phyloP scores from a whole-genome alignment of 768 basidiomycete genomes.

The Boletales sp. region DNA sequence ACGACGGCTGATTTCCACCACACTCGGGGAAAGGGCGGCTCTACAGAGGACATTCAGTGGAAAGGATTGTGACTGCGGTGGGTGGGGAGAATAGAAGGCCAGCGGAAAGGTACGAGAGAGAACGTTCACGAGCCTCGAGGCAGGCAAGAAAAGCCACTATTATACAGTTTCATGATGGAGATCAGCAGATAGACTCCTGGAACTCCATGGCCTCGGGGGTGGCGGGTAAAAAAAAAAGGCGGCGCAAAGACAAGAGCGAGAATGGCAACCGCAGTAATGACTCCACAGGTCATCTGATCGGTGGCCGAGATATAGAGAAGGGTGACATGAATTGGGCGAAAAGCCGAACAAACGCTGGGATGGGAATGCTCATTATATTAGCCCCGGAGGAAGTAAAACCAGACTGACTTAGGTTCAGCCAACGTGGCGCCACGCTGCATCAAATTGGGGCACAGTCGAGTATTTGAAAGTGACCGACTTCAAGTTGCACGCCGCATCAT shows the following conservation, averaged over 20 bases:
- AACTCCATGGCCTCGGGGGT: slow-evolving; percentile 1
- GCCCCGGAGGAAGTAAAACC: slow-evolving; percentile 10
- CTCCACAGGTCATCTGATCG: not conserved
- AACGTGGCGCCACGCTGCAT: slow-evolving; percentile 11
- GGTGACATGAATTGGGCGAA: slow-evolving; percentile 8
- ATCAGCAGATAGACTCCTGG: slow-evolving; percentile 13
- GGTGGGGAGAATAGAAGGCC: slow-evolving; percentile 2
- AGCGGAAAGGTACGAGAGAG: slow-evolving; percentile 15
- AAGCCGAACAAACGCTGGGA: not conserved
- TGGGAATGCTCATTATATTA: not conserved
- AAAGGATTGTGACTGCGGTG: not conserved
- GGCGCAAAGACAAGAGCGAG: not conserved
- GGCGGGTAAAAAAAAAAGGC: not conserved
- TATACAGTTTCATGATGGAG: slow-evolving; percentile 4
- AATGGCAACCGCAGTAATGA: too few species aligned
- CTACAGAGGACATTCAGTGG: slow-evolving; percentile 6
- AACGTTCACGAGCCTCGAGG: slow-evolving; percentile 15
- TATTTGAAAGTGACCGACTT: slow-evolving; percentile 8
- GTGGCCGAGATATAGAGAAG: not conserved
- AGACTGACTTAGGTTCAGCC: not conserved
- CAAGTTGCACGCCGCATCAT: slow-evolving; percentile 7
- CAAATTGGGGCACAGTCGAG: slow-evolving; percentile 10
- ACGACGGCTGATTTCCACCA: slow-evolving; percentile 62
- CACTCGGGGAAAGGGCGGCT: slow-evolving; percentile 23
- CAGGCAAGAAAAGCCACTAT: slow-evolving; percentile 5